Base-by-base conservation (phyloP, 331 rosid genomes). In the Quercus lobata region DNA sequence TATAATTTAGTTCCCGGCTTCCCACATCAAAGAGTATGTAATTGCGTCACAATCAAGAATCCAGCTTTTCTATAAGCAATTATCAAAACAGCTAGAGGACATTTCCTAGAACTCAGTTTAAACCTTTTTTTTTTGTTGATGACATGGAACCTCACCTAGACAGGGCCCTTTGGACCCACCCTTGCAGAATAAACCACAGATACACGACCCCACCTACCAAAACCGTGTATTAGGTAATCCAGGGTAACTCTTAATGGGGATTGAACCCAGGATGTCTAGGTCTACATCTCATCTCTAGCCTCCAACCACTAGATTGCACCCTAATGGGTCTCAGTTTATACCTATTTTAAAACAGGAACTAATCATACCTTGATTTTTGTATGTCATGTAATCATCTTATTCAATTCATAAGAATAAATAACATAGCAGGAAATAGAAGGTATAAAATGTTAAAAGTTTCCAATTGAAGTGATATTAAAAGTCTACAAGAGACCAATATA, bases 41-140 rank as follows among this genome's bases (percentile, higher is more conserved):
- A 75, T 70, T 73, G 71, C 49, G 49, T 56, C 56, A 65, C 75
- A 73, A 71, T 63, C 41, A 63, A 49, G 35, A 19, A 81, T 74
- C 65, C 17, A 17, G 27, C 30, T 34, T 70, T 76, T 65, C 65
- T 44, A 17, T 52, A 15, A 58, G 53, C 69, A 54, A 69, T 72
- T 60, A 73, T 29, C 44, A 57, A 76, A 69, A 73, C 74, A 32
- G 69, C 69, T 80, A 61, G 76, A 69, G 24, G 65, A 68, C 18
- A 60, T 16, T 75, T 15, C 74, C 72, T 66, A 22, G 72, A 71
- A 72, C 75, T 73, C 62, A 73, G 76, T 73, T 55, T 41, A 69
- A 69, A 76, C 19, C 58, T 49, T 49, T 49, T 24, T 25, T 27
- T 49, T 3, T 9, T 41, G 49, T 41, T 41, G 49, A 41, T 41